Base-by-base conservation (phyloP, 2,329 filamentous ascomycete species). In the Samsoniella hepiali region DNA sequence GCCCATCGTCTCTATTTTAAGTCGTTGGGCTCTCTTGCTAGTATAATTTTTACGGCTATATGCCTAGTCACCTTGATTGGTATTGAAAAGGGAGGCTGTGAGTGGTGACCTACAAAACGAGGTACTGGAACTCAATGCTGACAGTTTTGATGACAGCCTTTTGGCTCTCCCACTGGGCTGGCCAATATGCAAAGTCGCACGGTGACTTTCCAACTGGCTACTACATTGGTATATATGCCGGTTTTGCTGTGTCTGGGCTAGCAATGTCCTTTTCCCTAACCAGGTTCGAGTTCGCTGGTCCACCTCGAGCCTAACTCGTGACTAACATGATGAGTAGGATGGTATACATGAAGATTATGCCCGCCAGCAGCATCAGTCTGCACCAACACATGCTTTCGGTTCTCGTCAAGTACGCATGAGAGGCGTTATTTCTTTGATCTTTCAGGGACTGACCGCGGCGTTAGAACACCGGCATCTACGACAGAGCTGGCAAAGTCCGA, bases 161-260 rank as follows among this genome's bases (percentile, higher is more conserved):
- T n/a, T 58, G 56, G 56, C 42, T 58, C 6, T 58, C 56, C 3
- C 38, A 58, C 11, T 58, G 42, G 56, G 44, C 56, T 5, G n/a
- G 56, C 13, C 31, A 34, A 5, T 58, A 58, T 36, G n/a, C 22
- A 13, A 13, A 38, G 8, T 10, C 27, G 2, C 15, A 13, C 9
- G 17, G 8, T 13, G 32, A 49, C 17, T 22, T 22, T 22, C 22
- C 22, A 22, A 9, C 29, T 27, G 56, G 56, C 27, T 58, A 58
- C 27, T 58, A 58, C 31, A 29, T 58, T 17, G 56, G 42, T 15
- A n/a, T 58, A 27, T 58, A 58, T 38, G 42, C 44, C 3, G 44
- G 15, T 15, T 58, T 49, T 27, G 31, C 13, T 22, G 56, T 15
- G 17, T 29, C 29, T 17, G 31, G 27, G 5, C 17, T 47, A 3